Evolutionary conservation across 768 basidiomycete species (phyloP), one percentile per base, ranked within the genome.

Genomic region (Amanita pallidorosea): DNA sequence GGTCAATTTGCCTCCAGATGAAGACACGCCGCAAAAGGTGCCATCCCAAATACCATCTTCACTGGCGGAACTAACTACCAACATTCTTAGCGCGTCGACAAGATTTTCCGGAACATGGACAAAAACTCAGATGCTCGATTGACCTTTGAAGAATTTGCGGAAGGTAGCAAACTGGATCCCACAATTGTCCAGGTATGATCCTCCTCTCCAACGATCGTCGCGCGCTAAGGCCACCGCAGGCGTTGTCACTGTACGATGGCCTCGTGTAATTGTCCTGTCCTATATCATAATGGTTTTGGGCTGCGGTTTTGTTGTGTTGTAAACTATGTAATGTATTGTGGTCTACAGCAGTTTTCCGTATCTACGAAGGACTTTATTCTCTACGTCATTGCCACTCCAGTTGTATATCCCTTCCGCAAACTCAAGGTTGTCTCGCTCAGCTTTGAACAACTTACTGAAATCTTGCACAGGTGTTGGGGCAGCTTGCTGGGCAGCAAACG

Each of bases 1-100:
- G 94, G 95, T 98, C 56, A 94, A 93, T 65, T 80, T 98, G 18
- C 94, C 96, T n/a, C 74, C 84, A 36, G 96, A 98, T 63, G 96
- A 99, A 68, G 94, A 98, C 70, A 99, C 96, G n/a, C 95, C 96
- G 1, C 93, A 98, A 68, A 99, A 98, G 88, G 94, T 48, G 67
- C 27, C 34, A 27, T 22, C 33, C 29, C 44, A 47, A 47, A 34
- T n/a, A 40, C 33, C 45, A 48, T 23, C 43, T 53, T 50, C 48
- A 34, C 20, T 47, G 5, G 27, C 40, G 9, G 7, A 41, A 11
- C 13, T 38, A 47, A 23, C 31, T 9, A 41, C 52, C 22, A 53
- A 29, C 52, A 31, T 36, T n/a, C 44, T 8, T 60, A 98, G 95
- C 85, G 96, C 20, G 96, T 98, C 54, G 89, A 96, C 71, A 99